Evolutionary conservation across 371 early-diverging fungal species (phyloP), one percentile per base, ranked within the genome.

Genomic region (Mucor saturninus): DNA sequence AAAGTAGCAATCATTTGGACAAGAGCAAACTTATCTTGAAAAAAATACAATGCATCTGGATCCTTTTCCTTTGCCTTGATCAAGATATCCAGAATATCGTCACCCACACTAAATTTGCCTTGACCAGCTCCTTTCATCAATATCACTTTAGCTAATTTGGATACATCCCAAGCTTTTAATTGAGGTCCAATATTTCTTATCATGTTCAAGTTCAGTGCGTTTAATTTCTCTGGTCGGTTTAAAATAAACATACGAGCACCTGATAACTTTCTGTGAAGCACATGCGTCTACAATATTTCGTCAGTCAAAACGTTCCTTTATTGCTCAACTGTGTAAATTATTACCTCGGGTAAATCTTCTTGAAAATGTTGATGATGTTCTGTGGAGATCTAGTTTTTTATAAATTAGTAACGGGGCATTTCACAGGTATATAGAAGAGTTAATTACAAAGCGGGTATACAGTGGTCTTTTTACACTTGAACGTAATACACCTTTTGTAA

Each of bases 51-150:
- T 3, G 94, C 91, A 8, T 84, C 84, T 4, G 83, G 75, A 59
- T 87, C 85, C 29, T 76, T 77, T n/a, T 54, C 49, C 64, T 80
- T 54, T 29, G 71, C 73, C 59, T 70, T 71, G 1, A 56, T 58
- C 37, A 80, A 65, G 4, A 69, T 49, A 38, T 83, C 77, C 69
- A 91, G 88, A 26, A 98, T 94, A 78, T 98, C 99, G 37, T 98
- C 99, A 10, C 99, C 98, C 9, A 96, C 95, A 75, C 98, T 97
- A 69, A 97, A 98, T 38, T 93, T 94, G 54, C 85, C 84, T 29
- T 81, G 81, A 38, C 89, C 91, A 28, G 80, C 83, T 1, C 89
- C 87, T 58, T 92, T 91, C 65, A 97, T 68, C 21, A 98, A 75
- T 59, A 98, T 92, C 37, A 95, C 90, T 74, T 95, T 95, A 73